Base-by-base conservation (phyloP, 192 early-diverging fungal genomes). In the Linderina pennispora region DNA sequence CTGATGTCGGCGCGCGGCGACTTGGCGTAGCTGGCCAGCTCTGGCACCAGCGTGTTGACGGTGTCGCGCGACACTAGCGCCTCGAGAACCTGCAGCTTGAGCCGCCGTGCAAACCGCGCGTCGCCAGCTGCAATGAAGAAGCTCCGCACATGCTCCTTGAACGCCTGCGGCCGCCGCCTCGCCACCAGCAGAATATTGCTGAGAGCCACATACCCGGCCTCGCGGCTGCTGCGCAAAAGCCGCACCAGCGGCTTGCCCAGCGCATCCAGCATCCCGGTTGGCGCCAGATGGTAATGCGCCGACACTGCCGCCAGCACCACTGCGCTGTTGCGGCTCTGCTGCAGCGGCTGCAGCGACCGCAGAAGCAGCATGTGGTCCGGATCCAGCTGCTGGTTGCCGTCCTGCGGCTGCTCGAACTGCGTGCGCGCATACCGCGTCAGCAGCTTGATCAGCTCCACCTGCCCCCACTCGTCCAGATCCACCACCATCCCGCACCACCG, bases 401-500 rank as follows among this genome's bases (percentile, higher is more conserved):
- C 13, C 62, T 22, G 3, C 15, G 47, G 64, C 39, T 35, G 18
- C 19, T 22, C 33, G 48, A 72, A 77, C 53, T 77, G 75, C 32
- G 63, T 59, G 74, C 80, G 77, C 39, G 81, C 88, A 74, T 99
- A 99, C 8, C 81, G 69, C 22, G 82, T 44, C 40, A 99, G 59
- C 19, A 94, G 53, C 25, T 80, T 82, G 28, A 94, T 53, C 21
- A 94, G 84, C 34, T 84, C 85, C 23, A 94, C 77, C 62, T 98
- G 94, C 10, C 86, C 90, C 97, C 97, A 99, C 62, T 97, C 90
- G 73, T 99, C 94, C 28, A 87, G 78, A 22, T 95, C 93, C 11
- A 79, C 60, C 18, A 99, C 62, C 80, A 92, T 74, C 26, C 62
- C 62, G 56, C 93, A 97, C 44, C 94, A 74, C 32, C 94, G 89